Percentiles rank a stretch among this genome's conserved stretches.
These are phyloP conservation scores for Talaromyces wortmannii DNA, from an alignment of 495 filamentous ascomycete species.

Conservation along the genomic window DNA sequence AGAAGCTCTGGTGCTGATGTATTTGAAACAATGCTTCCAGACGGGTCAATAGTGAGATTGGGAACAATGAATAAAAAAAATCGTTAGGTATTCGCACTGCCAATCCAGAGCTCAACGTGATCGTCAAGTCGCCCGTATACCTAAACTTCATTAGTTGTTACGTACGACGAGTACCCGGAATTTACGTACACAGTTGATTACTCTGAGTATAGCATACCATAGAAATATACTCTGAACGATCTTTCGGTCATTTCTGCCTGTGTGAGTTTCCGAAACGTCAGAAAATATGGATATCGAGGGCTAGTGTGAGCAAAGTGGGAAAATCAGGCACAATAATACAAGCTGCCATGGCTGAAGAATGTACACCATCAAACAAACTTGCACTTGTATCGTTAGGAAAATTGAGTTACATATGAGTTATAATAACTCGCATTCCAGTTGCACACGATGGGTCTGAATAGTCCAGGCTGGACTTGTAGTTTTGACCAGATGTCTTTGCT, in stretches of 20 bases:
- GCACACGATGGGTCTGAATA: constrained; percentile 13
- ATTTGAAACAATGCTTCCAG: constrained; percentile 18
- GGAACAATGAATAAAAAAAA: constrained; percentile 30
- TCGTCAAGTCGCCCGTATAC: constrained; percentile 16
- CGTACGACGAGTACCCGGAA: neutral
- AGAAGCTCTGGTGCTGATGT: constrained; percentile 11
- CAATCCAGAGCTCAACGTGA: constrained; percentile 10
- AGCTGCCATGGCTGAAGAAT: constrained; percentile 6
- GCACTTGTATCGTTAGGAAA: constrained; percentile 24
- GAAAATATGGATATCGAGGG: constrained; percentile 14
- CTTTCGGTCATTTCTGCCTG: constrained; percentile 8
- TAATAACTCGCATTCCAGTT: constrained; percentile 23
- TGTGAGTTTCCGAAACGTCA: constrained; percentile 11
- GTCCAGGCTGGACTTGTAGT: constrained; percentile 16
- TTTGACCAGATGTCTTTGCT: constrained; percentile 27
- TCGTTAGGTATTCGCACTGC: constrained; percentile 20
- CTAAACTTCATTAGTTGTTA: neutral
- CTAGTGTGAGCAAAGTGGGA: constrained; percentile 14
- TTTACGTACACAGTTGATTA: neutral
- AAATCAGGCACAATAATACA: constrained; percentile 17
- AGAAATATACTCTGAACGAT: constrained; percentile 11
- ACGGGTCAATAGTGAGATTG: constrained; percentile 10
- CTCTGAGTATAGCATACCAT: constrained; percentile 6
- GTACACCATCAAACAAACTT: constrained; percentile 10
- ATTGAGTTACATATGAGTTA: constrained; percentile 24